Evolutionary conservation across 306 rosid species (phyloP).

Genomic region (Vigna mungo): DNA sequence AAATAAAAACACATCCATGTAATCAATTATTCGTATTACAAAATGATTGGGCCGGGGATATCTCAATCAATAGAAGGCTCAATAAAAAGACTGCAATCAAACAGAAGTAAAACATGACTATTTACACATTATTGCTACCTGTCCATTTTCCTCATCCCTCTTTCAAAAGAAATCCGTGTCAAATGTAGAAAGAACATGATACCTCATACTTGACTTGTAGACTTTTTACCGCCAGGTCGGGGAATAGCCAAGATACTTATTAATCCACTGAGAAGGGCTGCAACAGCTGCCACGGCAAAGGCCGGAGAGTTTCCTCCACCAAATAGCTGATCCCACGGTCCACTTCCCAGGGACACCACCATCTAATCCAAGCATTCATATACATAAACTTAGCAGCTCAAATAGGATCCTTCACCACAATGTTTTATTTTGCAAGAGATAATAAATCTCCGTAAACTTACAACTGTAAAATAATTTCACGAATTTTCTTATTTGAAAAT

Average conservation of each 20-base stretch:
- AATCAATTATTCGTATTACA: constrained; percentile 41
- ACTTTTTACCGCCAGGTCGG: constrained; percentile 70
- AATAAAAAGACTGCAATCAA: constrained; percentile 29
- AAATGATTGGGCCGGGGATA: constrained; percentile 6
- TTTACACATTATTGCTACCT: constrained; percentile 52
- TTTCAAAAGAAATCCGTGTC: constrained; percentile 37
- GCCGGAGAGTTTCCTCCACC: constrained; percentile 99
- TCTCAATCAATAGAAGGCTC: constrained; percentile 45
- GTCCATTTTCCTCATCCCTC: constrained; percentile 48
- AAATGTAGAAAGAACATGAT: constrained; percentile 53
- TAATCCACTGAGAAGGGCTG: constrained; percentile 88
- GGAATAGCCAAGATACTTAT: constrained; percentile 84
- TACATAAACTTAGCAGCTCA: constrained; percentile 35
- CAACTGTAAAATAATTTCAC: constrained; percentile 2
- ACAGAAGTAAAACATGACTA: constrained; percentile 41
- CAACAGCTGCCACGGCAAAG: constrained; percentile 83
- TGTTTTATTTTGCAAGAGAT: constrained; percentile 13
- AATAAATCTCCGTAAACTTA: constrained; percentile 26
- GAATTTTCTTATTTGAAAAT: constrained; percentile 10
- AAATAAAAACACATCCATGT: constrained; percentile 41
- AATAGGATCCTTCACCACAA: constrained; percentile 8
- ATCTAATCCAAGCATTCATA: constrained; percentile 67
- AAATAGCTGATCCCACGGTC: constrained; percentile 99
- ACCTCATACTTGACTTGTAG: constrained; percentile 76
- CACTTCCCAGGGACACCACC: constrained; percentile 90